Conservation (phyloP, 176 grass and related monocot species). For the Bothriochloa decipiens region DNA sequence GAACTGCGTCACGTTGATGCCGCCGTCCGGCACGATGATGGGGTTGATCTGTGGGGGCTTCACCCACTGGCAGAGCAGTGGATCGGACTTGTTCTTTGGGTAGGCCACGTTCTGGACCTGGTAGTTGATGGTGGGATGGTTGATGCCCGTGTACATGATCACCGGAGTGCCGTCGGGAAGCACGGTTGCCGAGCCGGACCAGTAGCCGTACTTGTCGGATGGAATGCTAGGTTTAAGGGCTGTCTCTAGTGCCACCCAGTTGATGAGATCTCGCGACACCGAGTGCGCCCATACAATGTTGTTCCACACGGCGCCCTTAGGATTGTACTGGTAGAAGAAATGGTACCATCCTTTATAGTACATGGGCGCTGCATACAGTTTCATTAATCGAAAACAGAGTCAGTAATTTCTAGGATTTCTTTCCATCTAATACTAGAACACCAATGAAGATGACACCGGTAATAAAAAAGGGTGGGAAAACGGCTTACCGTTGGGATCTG, state of each 20-base stretch:
- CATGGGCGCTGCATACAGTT: constrained; percentile 51
- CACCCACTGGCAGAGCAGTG: constrained; percentile 64
- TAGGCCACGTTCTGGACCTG: constrained; percentile 78
- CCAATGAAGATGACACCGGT: too few species aligned
- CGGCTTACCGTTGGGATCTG: constrained; percentile 79
- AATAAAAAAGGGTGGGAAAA: background rate
- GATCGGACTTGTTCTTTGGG: constrained; percentile 59
- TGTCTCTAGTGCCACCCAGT: constrained; percentile 61
- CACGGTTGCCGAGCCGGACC: constrained; percentile 72
- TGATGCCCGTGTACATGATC: constrained; percentile 68
- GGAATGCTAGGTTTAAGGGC: constrained; percentile 58
- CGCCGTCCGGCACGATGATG: constrained; percentile 47
- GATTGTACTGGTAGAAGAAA: constrained; percentile 78
- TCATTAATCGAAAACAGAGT: background rate
- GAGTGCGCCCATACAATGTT: constrained; percentile 87
- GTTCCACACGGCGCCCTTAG: constrained; percentile 53
- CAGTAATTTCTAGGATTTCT: background rate
- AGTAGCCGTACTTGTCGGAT: constrained; percentile 61
- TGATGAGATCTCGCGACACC: constrained; percentile 66
- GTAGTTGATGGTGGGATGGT: constrained; percentile 31
- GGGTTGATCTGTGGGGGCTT: constrained; percentile 69
- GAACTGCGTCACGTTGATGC: constrained; percentile 67
- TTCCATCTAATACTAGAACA: background rate
- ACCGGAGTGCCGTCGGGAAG: constrained; percentile 46
- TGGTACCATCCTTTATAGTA: constrained; percentile 82